Percentiles rank a stretch among this genome's conserved stretches.
phyloP scores from a whole-genome alignment of 352 stramenopile species.

The Detonula confervacea region DNA sequence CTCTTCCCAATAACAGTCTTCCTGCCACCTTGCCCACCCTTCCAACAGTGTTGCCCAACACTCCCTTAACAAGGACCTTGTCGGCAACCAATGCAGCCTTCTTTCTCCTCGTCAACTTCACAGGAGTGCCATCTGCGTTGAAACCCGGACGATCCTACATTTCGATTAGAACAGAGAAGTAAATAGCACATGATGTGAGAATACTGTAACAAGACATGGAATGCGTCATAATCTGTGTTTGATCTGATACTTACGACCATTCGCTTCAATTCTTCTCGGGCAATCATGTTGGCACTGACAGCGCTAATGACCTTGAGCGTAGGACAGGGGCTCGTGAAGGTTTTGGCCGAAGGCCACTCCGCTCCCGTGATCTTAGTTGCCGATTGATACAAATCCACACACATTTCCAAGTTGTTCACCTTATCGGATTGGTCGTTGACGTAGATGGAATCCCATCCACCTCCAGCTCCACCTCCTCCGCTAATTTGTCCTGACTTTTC shows the following conservation, averaged over 20 bases:
- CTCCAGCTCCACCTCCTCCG: slow-evolving; percentile 80
- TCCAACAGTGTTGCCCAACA: slow-evolving; percentile 79
- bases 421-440: slow-evolving; percentile 87
- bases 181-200: slow-evolving; percentile 12
- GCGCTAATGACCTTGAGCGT: slow-evolving; percentile 86
- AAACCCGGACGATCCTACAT: slow-evolving; percentile 72
- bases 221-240: neutral
- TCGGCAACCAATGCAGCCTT: slow-evolving; percentile 71
- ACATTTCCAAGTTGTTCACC: slow-evolving; percentile 83
- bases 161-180: slow-evolving; percentile 18
- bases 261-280: slow-evolving; percentile 84
- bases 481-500: slow-evolving; percentile 85
- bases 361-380: slow-evolving; percentile 82
- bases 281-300: slow-evolving; percentile 80
- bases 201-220: neutral
- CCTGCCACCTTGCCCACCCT: slow-evolving; percentile 66
- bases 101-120: slow-evolving; percentile 72
- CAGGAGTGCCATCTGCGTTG: slow-evolving; percentile 61
- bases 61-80: slow-evolving; percentile 67
- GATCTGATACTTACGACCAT: slow-evolving; percentile 56
- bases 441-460: slow-evolving; percentile 87
- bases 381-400: slow-evolving; percentile 76
- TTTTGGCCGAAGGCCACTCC: slow-evolving; percentile 79
- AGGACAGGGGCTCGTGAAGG: slow-evolving; percentile 82
- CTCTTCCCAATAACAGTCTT: slow-evolving; percentile 70